Evolutionary conservation across 2,329 filamentous ascomycete species (phyloP), one percentile per base, ranked within the genome.

Genomic region (Macrophomina pseudophaseolina): DNA sequence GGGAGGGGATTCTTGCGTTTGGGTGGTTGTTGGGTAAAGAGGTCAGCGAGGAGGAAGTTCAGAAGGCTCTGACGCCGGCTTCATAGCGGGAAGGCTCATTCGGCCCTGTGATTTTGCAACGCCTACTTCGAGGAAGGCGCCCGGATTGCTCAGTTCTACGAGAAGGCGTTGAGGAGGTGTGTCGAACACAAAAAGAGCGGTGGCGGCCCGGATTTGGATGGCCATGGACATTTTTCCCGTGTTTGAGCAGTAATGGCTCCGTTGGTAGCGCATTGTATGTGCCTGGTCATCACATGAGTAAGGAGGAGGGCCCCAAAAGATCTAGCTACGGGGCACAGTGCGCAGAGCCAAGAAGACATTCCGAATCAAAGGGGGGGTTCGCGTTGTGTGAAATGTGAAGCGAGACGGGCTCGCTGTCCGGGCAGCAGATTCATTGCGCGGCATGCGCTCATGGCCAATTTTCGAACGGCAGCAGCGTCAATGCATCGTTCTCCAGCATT

Each of bases 1-100:
- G 40, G 35, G 58, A 69, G 46, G 65, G 54, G 11, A 30, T 65
- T 11, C 40, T 52, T 14, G 68, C 53, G 3, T 51, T 70, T 5
- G 48, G 44, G 40, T 69, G 68, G 68, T 44, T 70, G 38, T 32
- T 69, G 5, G 66, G 51, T n/a, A 51, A 56, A 33, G n/a, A 44
- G 28, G 42, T 49, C 1, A 44, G 44, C 32, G 58, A 49, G 0
- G 44, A 62, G n/a, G 44, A 62, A 1, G 32, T 62, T 46, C 7
- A 59, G 53, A 42, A 56, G 5, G 53, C 11, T 14, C 48, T 51
- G 2, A 23, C 23, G 23, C 23, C 23, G 23, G 23, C 23, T 23
- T 23, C 23, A 23, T 23, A 23, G 23, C 23, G 23, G 23, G 23
- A 23, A 3, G 23, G 23, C 23, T 23, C 23, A 23, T 23, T 23